Base-by-base conservation (phyloP, 2,329 filamentous ascomycete genomes). In the Alternaria sp. region DNA sequence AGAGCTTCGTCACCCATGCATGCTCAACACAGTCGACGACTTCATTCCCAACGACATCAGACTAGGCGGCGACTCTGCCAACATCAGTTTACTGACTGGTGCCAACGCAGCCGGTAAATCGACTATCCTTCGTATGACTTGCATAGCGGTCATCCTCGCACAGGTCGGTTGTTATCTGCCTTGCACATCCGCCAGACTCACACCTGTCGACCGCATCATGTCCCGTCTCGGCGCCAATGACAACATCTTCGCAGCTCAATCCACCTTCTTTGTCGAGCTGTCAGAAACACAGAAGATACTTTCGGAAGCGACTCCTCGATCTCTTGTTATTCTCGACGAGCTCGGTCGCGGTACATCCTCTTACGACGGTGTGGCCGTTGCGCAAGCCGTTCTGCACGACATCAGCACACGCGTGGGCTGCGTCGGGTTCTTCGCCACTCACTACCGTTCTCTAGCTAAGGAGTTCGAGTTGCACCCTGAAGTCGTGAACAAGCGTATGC, bases 201-300 rank as follows among this genome's bases (percentile, higher is more conserved):
- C 95, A 0, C 95, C 96, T 0, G 89, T 97, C 4, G 96, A 99
- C 78, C 92, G 96, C 58, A 98, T 99, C 84, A 99, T 99, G 96
- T 98, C 95, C 10, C 93, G 96, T 49, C 88, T 99, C 0, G 96
- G 96, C 10, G 96, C 96, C 51, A 97, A 98, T 75, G 96, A 99
- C 87, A 98, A 98, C 80, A 99, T 99, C 73, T 98, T 99, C 77
- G 96, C 95, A 1, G 93, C 95, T 0, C 96, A 99, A 80, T 97
- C 93, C 13, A 99, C 96, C 3, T 99, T 99, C 85, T 98, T 99
- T 76, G 95, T 99, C 26, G 96, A 99, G 81, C 84, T 99, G 2
- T 94, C 93, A 0, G 96, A 99, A 79, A 99, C 96, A 0, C 97
- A 98, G 84, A 98, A 98, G 85, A 99, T 99, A 54, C 86, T 99